Conservation (phyloP, 495 filamentous ascomycete species). For the Talaromyces proteolyticus region DNA sequence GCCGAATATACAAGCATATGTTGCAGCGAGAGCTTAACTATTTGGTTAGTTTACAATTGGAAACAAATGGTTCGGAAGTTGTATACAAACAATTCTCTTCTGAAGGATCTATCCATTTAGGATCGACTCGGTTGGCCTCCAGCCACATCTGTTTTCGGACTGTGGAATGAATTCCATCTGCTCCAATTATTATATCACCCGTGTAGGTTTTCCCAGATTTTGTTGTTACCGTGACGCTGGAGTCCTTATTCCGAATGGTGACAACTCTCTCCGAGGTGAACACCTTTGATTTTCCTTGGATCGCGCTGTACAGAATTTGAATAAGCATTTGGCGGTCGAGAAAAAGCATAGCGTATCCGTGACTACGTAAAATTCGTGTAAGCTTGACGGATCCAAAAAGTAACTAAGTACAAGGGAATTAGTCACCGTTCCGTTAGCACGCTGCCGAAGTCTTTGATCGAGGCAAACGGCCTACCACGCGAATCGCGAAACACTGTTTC, state of each 20-base stretch:
- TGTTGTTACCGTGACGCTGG: slow-evolving; percentile 22
- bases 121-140: slow-evolving; percentile 17
- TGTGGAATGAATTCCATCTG: slow-evolving; percentile 45
- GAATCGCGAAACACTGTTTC: slow-evolving; percentile 12
- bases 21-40: slow-evolving; percentile 18
- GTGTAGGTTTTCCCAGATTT: slow-evolving; percentile 24
- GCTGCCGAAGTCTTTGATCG: slow-evolving; percentile 5
- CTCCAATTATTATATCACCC: slow-evolving; percentile 44
- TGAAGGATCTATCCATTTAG: slow-evolving; percentile 12
- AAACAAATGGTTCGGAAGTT: not conserved
- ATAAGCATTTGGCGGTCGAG: slow-evolving; percentile 29
- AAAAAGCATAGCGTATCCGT: slow-evolving; percentile 16
- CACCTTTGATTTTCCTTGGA: slow-evolving; percentile 27
- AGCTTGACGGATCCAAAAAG: too few species aligned
- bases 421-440: slow-evolving; percentile 5
- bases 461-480: slow-evolving; percentile 6
- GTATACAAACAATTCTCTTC: slow-evolving; percentile 13
- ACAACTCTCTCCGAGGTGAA: slow-evolving; percentile 25
- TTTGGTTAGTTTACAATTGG: not conserved
- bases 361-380: not conserved
- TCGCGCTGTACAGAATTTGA: slow-evolving; percentile 23
- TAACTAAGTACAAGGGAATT: too few species aligned
- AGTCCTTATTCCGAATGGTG: slow-evolving; percentile 13
- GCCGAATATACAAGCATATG: slow-evolving; percentile 19
- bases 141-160: slow-evolving; percentile 38